These are phyloP conservation scores for Microdochium paspali DNA, from an alignment of 2,329 filamentous ascomycete species.

Conservation along the genomic window DNA sequence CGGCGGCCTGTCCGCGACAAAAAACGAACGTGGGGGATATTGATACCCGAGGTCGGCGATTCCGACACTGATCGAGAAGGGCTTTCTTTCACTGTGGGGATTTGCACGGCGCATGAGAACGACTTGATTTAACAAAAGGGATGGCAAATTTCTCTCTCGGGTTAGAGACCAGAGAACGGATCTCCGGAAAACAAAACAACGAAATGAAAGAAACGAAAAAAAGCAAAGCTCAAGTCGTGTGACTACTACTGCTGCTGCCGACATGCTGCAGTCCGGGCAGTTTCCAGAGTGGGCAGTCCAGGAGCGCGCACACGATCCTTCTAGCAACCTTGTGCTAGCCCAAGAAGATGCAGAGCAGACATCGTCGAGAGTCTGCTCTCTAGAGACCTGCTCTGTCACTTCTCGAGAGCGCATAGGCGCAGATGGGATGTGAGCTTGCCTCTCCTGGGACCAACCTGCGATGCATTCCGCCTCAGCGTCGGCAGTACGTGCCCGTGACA, in stretches of 20 bases:
- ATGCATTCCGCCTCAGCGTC: background rate
- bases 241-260: background rate
- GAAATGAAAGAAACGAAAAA: background rate
- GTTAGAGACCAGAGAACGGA: background rate
- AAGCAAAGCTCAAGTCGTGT: background rate
- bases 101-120: background rate
- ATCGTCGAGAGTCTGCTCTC: too few species aligned
- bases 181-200: background rate
- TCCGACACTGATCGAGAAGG: background rate
- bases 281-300: too few species aligned
- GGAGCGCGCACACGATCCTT: too few species aligned
- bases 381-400: too few species aligned
- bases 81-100: background rate
- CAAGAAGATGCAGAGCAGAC: too few species aligned
- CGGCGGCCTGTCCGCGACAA: background rate
- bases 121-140: background rate
- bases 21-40: background rate
- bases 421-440: background rate
- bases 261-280: background rate
- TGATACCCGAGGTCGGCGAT: background rate
- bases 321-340: too few species aligned
- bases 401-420: background rate
- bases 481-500: background rate
- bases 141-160: background rate
- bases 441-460: background rate